Evolutionary conservation across 495 filamentous ascomycete species (phyloP), one percentile per base, ranked within the genome.

Genomic region (Penicillium angulare): DNA sequence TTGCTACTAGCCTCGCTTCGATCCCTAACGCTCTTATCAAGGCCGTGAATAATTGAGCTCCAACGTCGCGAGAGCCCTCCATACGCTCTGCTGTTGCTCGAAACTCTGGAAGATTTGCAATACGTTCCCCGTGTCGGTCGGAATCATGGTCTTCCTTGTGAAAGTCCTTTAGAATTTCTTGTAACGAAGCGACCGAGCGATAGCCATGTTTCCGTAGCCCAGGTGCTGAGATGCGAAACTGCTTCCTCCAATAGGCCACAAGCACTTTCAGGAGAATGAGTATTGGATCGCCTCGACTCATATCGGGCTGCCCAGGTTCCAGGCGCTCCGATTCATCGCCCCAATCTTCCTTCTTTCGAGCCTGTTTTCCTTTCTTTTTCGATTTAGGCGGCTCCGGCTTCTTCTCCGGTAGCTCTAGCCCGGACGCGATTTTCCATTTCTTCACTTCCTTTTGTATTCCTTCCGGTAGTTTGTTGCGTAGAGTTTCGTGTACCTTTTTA

Each of bases 201-300:
- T 97, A 97, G 2, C 93, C 93, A 58, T 83, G 77, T 68, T 97
- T 99, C 7, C 92, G 79, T n/a, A 97, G 58, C 0, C 87, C 87
- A 1, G 92, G 91, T 0, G 85, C 80, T 3, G 83, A 88, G 42
- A 95, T 78, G 5, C 72, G 77, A 65, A 95, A 99, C 32, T 86
- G 79, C 57, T 88, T 87, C 64, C 83, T 90, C 93, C 93, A 99
- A 77, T 87, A 96, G 1, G 84, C 79, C 13, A 86, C 69, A 26
- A 99, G 71, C 18, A 81, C 73, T 55, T 86, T 88, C 40, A 97
- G 75, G 17, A 96, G 69, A n/a, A 83, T 71, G 22, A 93, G 73
- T n/a, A 93, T 68, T 0, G 92, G 91, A 61, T 97, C 90, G 0
- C 88, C 88, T 20, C 82, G 79, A 66, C 84, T 90, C 70, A 88